Evolutionary conservation across 768 basidiomycete genomes (phyloP).

Genomic region (Agrocybe praecox): DNA sequence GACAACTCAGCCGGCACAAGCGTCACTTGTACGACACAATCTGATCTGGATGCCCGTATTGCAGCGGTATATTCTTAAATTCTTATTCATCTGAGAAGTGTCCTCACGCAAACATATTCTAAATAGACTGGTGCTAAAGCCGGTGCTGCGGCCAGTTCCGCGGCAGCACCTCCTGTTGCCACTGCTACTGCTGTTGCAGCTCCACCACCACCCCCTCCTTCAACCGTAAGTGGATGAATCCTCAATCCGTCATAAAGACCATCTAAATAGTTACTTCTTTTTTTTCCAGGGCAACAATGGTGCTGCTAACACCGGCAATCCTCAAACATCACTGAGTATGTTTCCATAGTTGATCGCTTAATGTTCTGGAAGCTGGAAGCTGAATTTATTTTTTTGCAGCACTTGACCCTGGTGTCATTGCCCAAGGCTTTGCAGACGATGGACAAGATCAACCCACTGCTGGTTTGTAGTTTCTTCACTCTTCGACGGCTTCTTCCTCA

Average conservation of each 20-base stretch:
- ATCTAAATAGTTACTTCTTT: not conserved
- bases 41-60: slow-evolving; percentile 50
- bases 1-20: slow-evolving; percentile 50
- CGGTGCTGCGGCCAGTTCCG: not conserved
- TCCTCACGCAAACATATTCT: not conserved
- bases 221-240: not conserved
- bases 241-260: too few relatives aligned
- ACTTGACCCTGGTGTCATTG: slow-evolving; percentile 48
- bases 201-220: not conserved
- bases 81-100: not conserved
- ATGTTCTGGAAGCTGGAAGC: not conserved
- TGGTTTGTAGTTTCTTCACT: slow-evolving; percentile 22
- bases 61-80: slow-evolving; percentile 35
- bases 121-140: slow-evolving; percentile 19
- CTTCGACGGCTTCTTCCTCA: not conserved
- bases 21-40: slow-evolving; percentile 52
- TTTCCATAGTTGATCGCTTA: not conserved
- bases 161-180: slow-evolving; percentile 2
- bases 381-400: slow-evolving; percentile 24
- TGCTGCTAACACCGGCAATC: slow-evolving; percentile 20
- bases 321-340: slow-evolving; percentile 39
- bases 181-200: not conserved
- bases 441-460: slow-evolving; percentile 46
- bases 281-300: slow-evolving; percentile 1
- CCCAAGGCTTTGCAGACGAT: slow-evolving; percentile 45